These are phyloP conservation scores for Morella rubra DNA, from an alignment of 306 rosid species.

Conservation along the genomic window DNA sequence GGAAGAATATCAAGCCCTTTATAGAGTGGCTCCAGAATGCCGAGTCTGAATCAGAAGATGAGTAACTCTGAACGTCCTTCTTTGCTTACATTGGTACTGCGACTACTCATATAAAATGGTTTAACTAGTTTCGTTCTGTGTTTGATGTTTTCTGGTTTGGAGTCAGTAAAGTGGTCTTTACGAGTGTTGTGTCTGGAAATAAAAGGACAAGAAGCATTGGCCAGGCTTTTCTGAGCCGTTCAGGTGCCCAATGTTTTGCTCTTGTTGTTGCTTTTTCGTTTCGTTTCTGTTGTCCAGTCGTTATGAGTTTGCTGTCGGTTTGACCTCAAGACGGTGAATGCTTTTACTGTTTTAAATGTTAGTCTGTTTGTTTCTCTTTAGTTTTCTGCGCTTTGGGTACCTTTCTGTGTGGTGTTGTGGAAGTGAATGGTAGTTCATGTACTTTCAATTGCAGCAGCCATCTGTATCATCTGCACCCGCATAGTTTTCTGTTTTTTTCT, in stretches of 20 bases:
- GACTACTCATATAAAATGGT: not conserved
- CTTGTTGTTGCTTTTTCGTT: not conserved
- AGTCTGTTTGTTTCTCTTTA: not conserved
- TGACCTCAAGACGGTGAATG: not conserved
- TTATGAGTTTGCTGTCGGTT: not conserved
- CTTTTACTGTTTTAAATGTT: not conserved
- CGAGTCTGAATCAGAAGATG: conserved; percentile 61
- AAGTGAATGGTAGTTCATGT: too few relatives aligned
- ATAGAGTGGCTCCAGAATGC: conserved; percentile 71
- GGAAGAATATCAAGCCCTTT: conserved; percentile 54
- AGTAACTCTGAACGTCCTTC: conserved; percentile 25
- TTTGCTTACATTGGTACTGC: not conserved
- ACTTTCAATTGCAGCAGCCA: too few relatives aligned
- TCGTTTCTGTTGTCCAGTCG: not conserved
- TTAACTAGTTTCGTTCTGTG: not conserved
- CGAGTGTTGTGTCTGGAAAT: not conserved
- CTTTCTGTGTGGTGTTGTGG: too few relatives aligned
- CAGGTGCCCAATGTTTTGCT: not conserved
- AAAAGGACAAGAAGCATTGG: conserved; percentile 6
- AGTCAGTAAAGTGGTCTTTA: not conserved
- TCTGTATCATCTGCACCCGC: too few relatives aligned
- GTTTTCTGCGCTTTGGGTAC: not conserved
- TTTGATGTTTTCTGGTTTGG: not conserved
- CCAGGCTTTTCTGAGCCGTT: not conserved
- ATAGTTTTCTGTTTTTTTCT: too few relatives aligned